Conservation (phyloP, 1,139 yeast genomes). For the Saccharomyces pastorianus region DNA sequence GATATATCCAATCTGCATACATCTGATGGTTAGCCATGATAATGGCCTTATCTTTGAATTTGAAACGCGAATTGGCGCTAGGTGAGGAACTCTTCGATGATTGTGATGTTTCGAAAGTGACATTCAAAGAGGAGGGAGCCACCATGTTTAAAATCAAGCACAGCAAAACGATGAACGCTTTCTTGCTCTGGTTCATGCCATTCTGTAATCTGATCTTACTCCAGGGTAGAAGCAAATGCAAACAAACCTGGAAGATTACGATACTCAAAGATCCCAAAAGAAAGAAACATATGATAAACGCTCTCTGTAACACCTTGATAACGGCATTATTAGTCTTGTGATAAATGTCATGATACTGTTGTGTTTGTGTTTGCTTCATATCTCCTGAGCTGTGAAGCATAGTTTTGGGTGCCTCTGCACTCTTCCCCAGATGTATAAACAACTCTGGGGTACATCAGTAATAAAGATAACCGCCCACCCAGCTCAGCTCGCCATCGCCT, state of each 20-base stretch:
- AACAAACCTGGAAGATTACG: background rate
- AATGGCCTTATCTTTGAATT: background rate
- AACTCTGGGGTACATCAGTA: background rate
- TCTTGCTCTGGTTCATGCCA: conserved; percentile 18
- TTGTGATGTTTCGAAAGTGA: conserved; percentile 14
- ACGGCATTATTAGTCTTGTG: background rate
- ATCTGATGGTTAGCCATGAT: conserved; percentile 67
- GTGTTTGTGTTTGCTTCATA: background rate
- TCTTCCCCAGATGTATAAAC: background rate
- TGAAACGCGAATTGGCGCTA: conserved; percentile 15
- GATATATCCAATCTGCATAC: conserved; percentile 82
- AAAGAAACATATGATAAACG: background rate
- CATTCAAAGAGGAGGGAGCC: conserved; percentile 21
- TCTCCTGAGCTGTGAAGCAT: background rate
- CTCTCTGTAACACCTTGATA: background rate
- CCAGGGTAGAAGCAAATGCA: background rate
- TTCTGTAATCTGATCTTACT: conserved; percentile 7
- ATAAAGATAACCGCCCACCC: background rate
- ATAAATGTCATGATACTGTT: background rate
- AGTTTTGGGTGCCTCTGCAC: background rate
- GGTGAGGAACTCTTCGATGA: background rate
- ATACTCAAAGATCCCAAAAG: background rate
- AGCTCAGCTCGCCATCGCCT: background rate
- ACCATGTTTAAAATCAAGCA: conserved; percentile 18
- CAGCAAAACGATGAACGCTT: conserved; percentile 20